phyloP scores from a whole-genome alignment of 352 stramenopile genomes.

The Phytophthora pisi region DNA sequence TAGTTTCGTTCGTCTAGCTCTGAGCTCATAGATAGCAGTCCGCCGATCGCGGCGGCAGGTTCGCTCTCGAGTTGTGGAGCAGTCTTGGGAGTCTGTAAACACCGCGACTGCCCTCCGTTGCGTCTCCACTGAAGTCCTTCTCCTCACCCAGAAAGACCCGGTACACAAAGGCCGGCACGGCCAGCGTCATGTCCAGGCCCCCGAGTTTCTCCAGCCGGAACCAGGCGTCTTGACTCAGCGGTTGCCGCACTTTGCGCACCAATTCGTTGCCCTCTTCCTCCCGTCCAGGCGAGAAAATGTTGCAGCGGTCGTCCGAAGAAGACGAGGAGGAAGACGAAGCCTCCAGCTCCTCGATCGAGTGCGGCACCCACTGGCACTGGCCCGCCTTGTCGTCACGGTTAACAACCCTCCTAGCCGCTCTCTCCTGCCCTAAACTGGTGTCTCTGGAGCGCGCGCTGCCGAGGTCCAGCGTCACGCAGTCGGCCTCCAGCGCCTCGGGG shows the following conservation, averaged over 20 bases:
- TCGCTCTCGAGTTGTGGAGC: slow-evolving; percentile 35
- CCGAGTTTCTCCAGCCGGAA: slow-evolving; percentile 30
- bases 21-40: slow-evolving; percentile 28
- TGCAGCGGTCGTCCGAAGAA: not conserved
- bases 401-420: too few relatives aligned
- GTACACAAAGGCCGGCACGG: slow-evolving; percentile 31
- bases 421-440: slow-evolving; percentile 4
- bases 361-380: slow-evolving; percentile 15
- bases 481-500: slow-evolving; percentile 8
- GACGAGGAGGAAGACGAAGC: slow-evolving; percentile 13
- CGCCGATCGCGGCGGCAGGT: slow-evolving; percentile 14
- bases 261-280: slow-evolving; percentile 5
- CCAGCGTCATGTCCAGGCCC: slow-evolving; percentile 16
- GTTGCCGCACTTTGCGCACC: slow-evolving; percentile 26
- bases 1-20: not conserved
- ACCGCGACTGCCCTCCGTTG: slow-evolving; percentile 29
- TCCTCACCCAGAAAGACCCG: slow-evolving; percentile 19
- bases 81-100: slow-evolving; percentile 30
- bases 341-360: slow-evolving; percentile 21
- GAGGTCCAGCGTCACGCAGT: slow-evolving; percentile 35
- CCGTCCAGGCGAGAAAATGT: not conserved
- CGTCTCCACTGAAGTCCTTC: slow-evolving; percentile 23
- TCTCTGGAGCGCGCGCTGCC: slow-evolving; percentile 17
- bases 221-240: slow-evolving; percentile 20
- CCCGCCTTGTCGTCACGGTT: not conserved